These are phyloP conservation scores for Adansonia madagascariensis DNA, from an alignment of 441 rosid genomes.

Conservation along the genomic window DNA sequence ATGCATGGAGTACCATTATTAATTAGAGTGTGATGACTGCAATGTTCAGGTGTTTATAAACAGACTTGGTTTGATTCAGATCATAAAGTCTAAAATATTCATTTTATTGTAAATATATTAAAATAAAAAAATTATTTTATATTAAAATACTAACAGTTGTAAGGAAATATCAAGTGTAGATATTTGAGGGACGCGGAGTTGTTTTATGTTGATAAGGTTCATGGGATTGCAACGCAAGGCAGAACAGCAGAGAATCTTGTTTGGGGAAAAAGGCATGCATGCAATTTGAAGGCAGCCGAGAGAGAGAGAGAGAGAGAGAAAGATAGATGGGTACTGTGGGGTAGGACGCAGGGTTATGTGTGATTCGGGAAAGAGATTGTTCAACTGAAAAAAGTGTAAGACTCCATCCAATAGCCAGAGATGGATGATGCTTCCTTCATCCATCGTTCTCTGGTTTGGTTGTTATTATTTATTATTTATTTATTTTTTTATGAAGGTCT, in stretches of 20 bases:
- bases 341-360: background rate
- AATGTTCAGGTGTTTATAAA: too few relatives aligned
- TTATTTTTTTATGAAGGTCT: background rate
- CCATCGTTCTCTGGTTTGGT: background rate
- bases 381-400: background rate
- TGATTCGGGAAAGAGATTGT: background rate
- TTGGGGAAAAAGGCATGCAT: background rate
- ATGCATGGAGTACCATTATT: background rate
- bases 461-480: background rate
- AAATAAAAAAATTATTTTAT: too few relatives aligned
- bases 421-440: background rate
- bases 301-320: too few relatives aligned
- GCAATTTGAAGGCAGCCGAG: background rate
- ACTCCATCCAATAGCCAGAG: background rate
- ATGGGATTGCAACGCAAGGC: slow-evolving; percentile 1
- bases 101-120: too few relatives aligned
- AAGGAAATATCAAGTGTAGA: background rate
- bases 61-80: too few relatives aligned
- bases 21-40: too few relatives aligned
- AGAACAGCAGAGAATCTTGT: slow-evolving; percentile 16
- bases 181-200: background rate
- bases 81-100: too few relatives aligned
- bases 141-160: background rate
- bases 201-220: background rate
- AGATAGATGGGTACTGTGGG: background rate